These are phyloP conservation scores for Penicillium pancosmium DNA, from an alignment of 495 filamentous ascomycete species.

Conservation along the genomic window DNA sequence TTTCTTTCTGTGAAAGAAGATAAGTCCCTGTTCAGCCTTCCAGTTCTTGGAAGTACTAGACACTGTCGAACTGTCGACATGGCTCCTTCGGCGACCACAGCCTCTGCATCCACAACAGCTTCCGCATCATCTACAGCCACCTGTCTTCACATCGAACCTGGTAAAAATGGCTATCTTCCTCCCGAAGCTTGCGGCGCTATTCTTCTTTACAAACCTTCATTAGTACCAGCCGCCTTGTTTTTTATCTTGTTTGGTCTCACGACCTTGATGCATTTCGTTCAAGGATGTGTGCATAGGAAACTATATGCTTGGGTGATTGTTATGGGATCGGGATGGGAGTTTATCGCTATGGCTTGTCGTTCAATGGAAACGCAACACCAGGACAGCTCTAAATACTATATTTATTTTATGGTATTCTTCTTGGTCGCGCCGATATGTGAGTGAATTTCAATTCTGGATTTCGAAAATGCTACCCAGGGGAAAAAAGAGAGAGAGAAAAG, in stretches of 20 bases:
- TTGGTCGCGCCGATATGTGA: slow-evolving; percentile 32
- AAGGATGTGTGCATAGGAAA: slow-evolving; percentile 37
- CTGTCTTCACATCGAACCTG: slow-evolving; percentile 26
- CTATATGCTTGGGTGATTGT: slow-evolving; percentile 58
- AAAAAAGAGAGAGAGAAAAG: neutral
- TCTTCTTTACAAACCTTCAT: slow-evolving; percentile 32
- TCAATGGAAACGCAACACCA: slow-evolving; percentile 30
- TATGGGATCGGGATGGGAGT: slow-evolving; percentile 52
- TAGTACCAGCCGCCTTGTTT: slow-evolving; percentile 34
- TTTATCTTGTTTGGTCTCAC: slow-evolving; percentile 42
- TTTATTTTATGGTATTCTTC: slow-evolving; percentile 28
- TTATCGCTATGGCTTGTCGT: slow-evolving; percentile 43
- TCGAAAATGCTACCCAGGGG: no score
- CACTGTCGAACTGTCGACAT: neutral
- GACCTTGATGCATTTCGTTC: slow-evolving; percentile 32
- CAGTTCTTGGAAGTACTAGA: neutral
- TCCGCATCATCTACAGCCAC: slow-evolving; percentile 16
- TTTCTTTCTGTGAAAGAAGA: no score
- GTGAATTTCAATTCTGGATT: neutral
- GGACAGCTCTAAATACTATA: slow-evolving; percentile 14
- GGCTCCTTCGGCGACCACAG: slow-evolving; percentile 3
- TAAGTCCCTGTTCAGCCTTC: neutral
- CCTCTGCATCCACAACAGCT: slow-evolving; percentile 4
- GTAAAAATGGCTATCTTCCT: slow-evolving; percentile 36
- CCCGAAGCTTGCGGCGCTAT: slow-evolving; percentile 34